phyloP scores from a whole-genome alignment of 164 flowering plant genomes.

The Umbilicus rupestris region DNA sequence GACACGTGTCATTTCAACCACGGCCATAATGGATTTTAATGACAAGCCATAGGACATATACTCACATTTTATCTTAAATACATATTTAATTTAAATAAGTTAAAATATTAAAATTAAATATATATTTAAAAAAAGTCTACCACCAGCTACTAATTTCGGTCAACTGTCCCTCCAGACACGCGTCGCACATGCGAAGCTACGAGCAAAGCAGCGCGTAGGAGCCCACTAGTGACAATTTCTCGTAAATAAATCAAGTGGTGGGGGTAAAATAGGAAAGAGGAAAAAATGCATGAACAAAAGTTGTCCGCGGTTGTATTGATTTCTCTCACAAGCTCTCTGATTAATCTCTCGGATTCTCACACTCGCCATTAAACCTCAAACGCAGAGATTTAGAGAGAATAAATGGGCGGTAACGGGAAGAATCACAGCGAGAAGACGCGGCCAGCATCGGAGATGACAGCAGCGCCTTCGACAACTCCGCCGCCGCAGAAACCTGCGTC shows the following conservation, averaged over 20 bases:
- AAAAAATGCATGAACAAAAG: slow-evolving; percentile 1
- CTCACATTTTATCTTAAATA: too few species aligned
- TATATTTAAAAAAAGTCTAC: too few species aligned
- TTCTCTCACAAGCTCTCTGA: background rate
- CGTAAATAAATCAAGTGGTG: background rate
- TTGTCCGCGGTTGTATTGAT: background rate
- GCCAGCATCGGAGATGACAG: background rate
- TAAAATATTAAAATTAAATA: too few species aligned
- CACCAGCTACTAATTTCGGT: background rate
- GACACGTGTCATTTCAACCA: too few species aligned
- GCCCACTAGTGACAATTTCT: background rate
- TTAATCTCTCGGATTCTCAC: background rate
- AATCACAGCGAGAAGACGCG: background rate
- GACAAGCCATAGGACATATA: too few species aligned
- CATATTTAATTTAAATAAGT: too few species aligned
- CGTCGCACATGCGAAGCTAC: slow-evolving; percentile 1
- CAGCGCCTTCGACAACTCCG: too few species aligned
- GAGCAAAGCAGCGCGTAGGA: background rate
- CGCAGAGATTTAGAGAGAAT: too few species aligned
- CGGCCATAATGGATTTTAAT: too few species aligned
- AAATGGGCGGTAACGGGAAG: too few species aligned
- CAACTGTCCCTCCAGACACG: background rate
- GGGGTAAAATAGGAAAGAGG: background rate
- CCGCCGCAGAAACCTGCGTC: too few species aligned
- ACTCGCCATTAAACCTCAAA: too few species aligned